Base-by-base conservation (phyloP, 805 yeast genomes). In the Candida glaebosa region DNA sequence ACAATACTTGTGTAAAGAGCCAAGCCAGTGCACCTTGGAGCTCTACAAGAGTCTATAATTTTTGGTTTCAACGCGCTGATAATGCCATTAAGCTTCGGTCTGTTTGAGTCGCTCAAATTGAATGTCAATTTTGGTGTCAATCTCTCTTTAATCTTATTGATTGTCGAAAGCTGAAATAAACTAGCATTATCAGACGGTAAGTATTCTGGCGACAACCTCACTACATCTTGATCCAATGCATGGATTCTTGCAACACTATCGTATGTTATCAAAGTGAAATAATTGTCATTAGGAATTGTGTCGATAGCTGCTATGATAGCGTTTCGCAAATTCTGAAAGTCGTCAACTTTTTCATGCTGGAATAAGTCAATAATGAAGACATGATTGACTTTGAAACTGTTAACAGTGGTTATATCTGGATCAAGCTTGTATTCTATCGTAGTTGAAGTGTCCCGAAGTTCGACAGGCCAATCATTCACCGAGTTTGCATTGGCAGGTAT, bases 351-450 rank as follows among this genome's bases (percentile, higher is more conserved):
- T 1, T 48, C 35, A 42, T 63, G 58, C 39, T 58, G 60, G 49
- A 63, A 66, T 5, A 41, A 14, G 44, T 68, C 72, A 15, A 68
- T 42, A 5, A 65, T 53, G 31, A 56, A 59, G 3, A 57, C 37
- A 31, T 49, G 52, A 5, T 53, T 49, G 3, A 34, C 33, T n/a
- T 50, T 54, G 6, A 30, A 16, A 14, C 8, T 44, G 8, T 18
- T 39, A 1, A 37, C 43, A 10, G 39, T 16, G 12, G 44, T 38
- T 1, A 63, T 51, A 31, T 63, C 64, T 1, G 42, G 32, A 1
- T 69, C 68, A 20, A 70, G 49, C 4, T 42, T 38, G 45, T 65
- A 68, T 33, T 63, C 72, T 2, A 63, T 46, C 2, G 65, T 56
- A 5, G 58, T 39, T 16, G 59, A 52, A 1, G 55, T 31, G 34